Base-by-base conservation (phyloP, 2,329 filamentous ascomycete genomes). In the Botryotinia globosa region DNA sequence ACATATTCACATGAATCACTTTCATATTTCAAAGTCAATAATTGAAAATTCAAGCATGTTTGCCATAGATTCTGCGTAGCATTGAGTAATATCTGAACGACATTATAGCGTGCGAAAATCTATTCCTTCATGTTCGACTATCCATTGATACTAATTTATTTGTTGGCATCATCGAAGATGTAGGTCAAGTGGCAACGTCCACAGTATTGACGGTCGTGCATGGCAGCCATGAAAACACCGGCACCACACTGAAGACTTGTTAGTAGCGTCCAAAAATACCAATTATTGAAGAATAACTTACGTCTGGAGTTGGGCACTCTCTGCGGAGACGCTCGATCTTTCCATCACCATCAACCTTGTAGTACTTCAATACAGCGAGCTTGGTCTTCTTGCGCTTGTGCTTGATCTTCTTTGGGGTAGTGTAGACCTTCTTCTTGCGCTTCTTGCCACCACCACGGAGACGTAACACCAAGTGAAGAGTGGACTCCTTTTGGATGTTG, bases 321-420 rank as follows among this genome's bases (percentile, higher is more conserved):
- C 96, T 91, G 84, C 97, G 91, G 80, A 99, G 92, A 83, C 96
- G 96, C 92, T 99, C 96, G 82, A 99, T 98, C 92, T 98, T 98
- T 87, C 97, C 96, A 83, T 99, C 96, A 82, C 93, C 94, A 86
- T 98, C 96, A 82, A 99, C 96, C 93, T 99, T 99, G 93, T 99
- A 99, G 93, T 99, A 99, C 92, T 99, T 99, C 86, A 99, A 94
- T 81, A 99, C 95, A 83, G 96, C 96, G 85, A 99, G 89, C 92
- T 99, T 99, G 91, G 93, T 97, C 95, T 99, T 99, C 94, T 98
- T 99, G 89, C 94, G 92, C 94, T 99, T 99, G 92, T 99, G 96
- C 96, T 99, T 99, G 92, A 99, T 99, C 94, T 99, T 99, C 94
- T 99, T 99, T 85, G 96, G 96, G 83, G 96, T 99, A 85, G 94